Base-by-base conservation (phyloP, 768 basidiomycete species). In the Suillus variegatus region DNA sequence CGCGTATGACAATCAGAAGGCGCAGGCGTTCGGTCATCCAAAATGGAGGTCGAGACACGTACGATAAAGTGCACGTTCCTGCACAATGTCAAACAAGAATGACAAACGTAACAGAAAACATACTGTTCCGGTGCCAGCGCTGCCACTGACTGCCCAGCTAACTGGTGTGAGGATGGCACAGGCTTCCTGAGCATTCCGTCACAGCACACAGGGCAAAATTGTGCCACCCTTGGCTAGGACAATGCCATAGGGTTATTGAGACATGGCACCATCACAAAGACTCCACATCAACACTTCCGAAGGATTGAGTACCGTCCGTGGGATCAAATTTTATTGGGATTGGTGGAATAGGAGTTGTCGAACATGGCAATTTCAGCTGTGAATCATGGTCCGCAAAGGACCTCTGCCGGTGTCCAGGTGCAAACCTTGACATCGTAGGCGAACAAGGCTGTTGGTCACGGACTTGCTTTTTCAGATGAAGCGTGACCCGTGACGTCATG, bases 401-500 rank as follows among this genome's bases (percentile, higher is more conserved):
- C 12, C 4, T 46, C 46, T 55, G 54, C 20, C 3, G 20, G 35
- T 55, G 35, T 55, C 20, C 35, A 18, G 5, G 35, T 55, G 54
- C 6, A 36, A 7, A 14, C 16, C 7, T 28, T 18, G 16, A 32
- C 28, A 28, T 0, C 28, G 1, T 32, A 32, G 32, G 32, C 6
- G 5, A 32, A 32, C 5, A 32, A 32, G 32, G 32, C 32, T 32
- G 32, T 32, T 32, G 32, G 32, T 32, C 32, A 32, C 36, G 36
- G 36, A 9, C 36, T 60, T 60, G 18, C 10, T 62, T 62, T 13
- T 13, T 62, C 22, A 62, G 38, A 58, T 22, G 16, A 20, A 62
- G 18, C 16, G 54, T 60, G 32, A 60, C 38, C 20, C 61, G 61
- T 6, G 61, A 62, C 54, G 38, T 62, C 61, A 62, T 60, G 1